These are phyloP conservation scores for Syzygium malaccense DNA, from an alignment of 441 rosid species.

Conservation along the genomic window DNA sequence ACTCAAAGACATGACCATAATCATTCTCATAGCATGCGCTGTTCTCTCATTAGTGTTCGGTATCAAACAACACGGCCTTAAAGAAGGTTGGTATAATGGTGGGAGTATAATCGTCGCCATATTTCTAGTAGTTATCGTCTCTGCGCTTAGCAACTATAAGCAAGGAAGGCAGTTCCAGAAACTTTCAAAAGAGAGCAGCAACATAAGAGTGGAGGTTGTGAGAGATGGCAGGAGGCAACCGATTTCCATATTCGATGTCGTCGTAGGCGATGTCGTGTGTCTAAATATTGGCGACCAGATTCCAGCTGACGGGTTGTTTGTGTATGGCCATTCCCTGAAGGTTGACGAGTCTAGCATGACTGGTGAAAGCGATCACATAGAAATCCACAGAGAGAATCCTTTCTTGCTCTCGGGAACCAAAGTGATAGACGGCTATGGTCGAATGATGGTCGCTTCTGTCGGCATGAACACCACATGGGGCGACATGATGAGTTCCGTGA, in stretches of 20 bases:
- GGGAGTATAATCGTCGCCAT: conserved; percentile 35
- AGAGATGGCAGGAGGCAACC: conserved; percentile 23
- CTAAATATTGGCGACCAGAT: conserved; percentile 39
- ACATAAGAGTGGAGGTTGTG: conserved; percentile 27
- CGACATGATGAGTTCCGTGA: not conserved
- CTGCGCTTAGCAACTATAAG: conserved; percentile 22
- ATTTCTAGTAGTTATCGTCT: conserved; percentile 16
- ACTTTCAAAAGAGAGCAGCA: conserved; percentile 18
- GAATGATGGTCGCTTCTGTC: not conserved
- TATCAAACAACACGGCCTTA: conserved; percentile 23
- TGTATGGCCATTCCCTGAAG: conserved; percentile 32
- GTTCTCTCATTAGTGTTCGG: conserved; percentile 30
- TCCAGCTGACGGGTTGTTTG: conserved; percentile 42
- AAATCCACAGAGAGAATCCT: conserved; percentile 16
- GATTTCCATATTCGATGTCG: conserved; percentile 26
- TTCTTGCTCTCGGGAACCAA: conserved; percentile 35
- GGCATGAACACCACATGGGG: conserved; percentile 2
- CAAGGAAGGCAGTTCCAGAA: conserved; percentile 26
- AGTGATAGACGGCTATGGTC: not conserved
- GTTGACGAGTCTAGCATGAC: conserved; percentile 40
- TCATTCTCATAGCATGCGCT: conserved; percentile 33
- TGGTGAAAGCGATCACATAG: conserved; percentile 35
- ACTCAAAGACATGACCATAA: conserved; percentile 28
- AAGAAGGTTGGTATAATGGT: conserved; percentile 45
- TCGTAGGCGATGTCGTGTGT: conserved; percentile 34